A percentile compares a stretch with the other conserved stretches of the same genome.
Conservation (phyloP, 306 rosid genomes). For the Vigna radiata region DNA sequence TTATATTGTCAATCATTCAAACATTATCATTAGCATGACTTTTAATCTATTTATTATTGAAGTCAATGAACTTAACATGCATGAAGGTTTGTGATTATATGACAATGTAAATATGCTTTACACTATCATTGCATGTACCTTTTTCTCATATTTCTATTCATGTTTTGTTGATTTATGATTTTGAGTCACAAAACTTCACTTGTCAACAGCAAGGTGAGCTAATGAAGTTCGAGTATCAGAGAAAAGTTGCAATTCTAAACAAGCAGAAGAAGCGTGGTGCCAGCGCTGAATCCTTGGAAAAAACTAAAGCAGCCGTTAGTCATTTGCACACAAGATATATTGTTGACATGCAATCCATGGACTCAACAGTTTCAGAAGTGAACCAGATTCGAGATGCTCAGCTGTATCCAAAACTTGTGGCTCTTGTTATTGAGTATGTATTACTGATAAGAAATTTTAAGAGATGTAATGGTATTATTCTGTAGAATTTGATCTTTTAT, state of each 20-base stretch:
- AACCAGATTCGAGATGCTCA: slow-evolving; percentile 80
- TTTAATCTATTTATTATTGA: background rate
- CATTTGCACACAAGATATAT: slow-evolving; percentile 88
- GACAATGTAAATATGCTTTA: background rate
- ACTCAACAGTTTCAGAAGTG: slow-evolving; percentile 85
- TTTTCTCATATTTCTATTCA: background rate
- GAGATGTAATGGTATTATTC: background rate
- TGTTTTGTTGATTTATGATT: slow-evolving; percentile 9
- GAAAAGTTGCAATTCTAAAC: slow-evolving; percentile 75
- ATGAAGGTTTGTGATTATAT: background rate
- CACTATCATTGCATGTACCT: background rate
- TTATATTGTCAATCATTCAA: background rate
- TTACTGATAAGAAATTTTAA: background rate
- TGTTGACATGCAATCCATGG: slow-evolving; percentile 95
- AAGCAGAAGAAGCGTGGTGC: slow-evolving; percentile 79
- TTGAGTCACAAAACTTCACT: background rate
- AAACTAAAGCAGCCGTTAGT: slow-evolving; percentile 87
- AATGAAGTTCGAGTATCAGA: slow-evolving; percentile 85
- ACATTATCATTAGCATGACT: background rate
- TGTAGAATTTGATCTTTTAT: slow-evolving; percentile 29
- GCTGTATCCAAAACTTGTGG: slow-evolving; percentile 77
- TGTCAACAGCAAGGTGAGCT: slow-evolving; percentile 85
- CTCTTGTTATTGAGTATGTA: slow-evolving; percentile 74
- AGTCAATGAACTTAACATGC: background rate
- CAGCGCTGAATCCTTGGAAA: slow-evolving; percentile 75